phyloP scores from a whole-genome alignment of 2,329 filamentous ascomycete species.

The Fusarium sp. region DNA sequence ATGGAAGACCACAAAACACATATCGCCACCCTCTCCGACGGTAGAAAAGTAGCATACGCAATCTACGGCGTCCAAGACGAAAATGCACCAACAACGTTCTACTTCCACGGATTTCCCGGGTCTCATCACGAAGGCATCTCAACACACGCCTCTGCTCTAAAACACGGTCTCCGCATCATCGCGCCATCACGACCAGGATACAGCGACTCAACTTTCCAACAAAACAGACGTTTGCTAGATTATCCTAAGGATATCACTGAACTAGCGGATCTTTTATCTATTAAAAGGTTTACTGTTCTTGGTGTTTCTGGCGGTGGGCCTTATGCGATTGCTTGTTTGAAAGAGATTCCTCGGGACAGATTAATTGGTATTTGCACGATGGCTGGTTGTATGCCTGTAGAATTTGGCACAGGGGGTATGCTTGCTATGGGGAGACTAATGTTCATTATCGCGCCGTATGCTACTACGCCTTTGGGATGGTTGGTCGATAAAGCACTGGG shows the following conservation, averaged over 20 bases:
- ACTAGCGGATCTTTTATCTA: neutral
- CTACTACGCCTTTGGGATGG: conserved; percentile 16
- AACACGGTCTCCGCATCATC: conserved; percentile 15
- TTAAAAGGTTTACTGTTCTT: neutral
- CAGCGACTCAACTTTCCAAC: conserved; percentile 28
- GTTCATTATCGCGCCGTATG: conserved; percentile 17
- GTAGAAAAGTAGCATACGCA: conserved; percentile 21
- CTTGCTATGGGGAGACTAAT: conserved; percentile 15
- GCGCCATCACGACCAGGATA: conserved; percentile 20
- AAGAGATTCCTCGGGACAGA: conserved; percentile 1
- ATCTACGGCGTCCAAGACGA: conserved; percentile 18
- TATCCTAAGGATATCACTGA: conserved; percentile 15
- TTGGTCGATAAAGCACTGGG: conserved; percentile 11
- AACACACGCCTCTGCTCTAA: neutral
- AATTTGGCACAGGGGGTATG: conserved; percentile 27
- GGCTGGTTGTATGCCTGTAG: conserved; percentile 27
- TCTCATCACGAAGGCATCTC: conserved; percentile 29
- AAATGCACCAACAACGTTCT: conserved; percentile 15
- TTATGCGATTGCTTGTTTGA: conserved; percentile 27
- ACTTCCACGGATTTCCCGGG: conserved; percentile 31
- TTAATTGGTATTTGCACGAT: conserved; percentile 11
- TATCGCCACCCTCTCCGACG: conserved; percentile 17
- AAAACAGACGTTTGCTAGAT: conserved; percentile 7
- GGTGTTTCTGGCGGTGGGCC: conserved; percentile 31
- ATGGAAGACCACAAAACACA: conserved; percentile 17